Evolutionary conservation across 1,284 basidiomycete genomes (phyloP).

Genomic region (Leccinum griseonigrum): DNA sequence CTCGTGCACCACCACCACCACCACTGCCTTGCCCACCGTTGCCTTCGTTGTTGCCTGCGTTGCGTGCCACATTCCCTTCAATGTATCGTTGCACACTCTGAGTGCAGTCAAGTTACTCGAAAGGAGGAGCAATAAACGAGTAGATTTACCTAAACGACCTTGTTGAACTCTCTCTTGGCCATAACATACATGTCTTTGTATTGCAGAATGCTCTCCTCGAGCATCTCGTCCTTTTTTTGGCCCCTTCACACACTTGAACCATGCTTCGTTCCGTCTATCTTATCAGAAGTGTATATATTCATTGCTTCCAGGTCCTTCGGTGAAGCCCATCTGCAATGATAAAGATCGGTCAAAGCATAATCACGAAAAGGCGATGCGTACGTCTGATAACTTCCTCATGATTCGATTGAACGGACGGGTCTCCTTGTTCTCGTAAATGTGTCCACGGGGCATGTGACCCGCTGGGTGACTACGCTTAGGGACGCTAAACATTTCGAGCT

Average conservation of each 20-base stretch:
- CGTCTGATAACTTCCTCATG: conserved; percentile 49
- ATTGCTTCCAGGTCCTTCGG: conserved; percentile 31
- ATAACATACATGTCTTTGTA: conserved; percentile 89
- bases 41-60: conserved; percentile 32
- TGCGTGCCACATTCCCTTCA: conserved; percentile 34
- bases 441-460: conserved; percentile 24
- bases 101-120: neutral
- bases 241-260: conserved; percentile 89
- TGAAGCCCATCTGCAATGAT: conserved; percentile 68
- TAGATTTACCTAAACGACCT: conserved; percentile 63
- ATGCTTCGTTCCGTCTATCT: conserved; percentile 88
- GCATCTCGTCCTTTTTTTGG: conserved; percentile 77
- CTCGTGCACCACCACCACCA: conserved; percentile 31
- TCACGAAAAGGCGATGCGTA: conserved; percentile 19
- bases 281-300: conserved; percentile 12
- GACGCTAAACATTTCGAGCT: conserved; percentile 57
- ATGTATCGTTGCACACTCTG: conserved; percentile 35
- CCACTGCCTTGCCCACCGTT: conserved; percentile 30
- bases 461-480: conserved; percentile 40
- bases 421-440: conserved; percentile 32
- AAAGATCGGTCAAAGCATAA: conserved; percentile 12
- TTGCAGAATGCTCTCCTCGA: conserved; percentile 78
- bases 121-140: neutral
- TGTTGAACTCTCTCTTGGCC: conserved; percentile 73
- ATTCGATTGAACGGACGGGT: conserved; percentile 44